Base-by-base conservation (phyloP, 176 grass and related monocot genomes). In the Bonia amplexicaulis region DNA sequence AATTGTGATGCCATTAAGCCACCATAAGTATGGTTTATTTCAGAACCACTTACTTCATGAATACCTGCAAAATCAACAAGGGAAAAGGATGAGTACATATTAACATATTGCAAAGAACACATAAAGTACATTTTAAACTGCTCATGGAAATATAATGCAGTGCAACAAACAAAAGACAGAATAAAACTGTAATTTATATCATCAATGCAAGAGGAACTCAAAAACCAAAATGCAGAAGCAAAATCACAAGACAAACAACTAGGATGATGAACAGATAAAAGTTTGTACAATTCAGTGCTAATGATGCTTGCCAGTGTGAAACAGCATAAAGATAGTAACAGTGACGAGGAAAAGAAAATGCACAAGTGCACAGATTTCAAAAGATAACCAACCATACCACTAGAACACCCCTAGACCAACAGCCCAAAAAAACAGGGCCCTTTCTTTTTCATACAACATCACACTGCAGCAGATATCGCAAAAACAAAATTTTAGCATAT, bases 1-100 rank as follows among this genome's bases (percentile, higher is more conserved):
- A 75, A 44, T 67, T 1, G 40, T 40, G 44, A 49, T 40, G 22
- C 68, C 33, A 73, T 41, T 40, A 87, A 83, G 66, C 57, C 44
- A 66, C 33, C 68, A 69, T 41, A 78, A 66, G 55, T 23, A 23
- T 22, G 31, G 45, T 9, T 71, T 84, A 29, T 63, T 74, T 64
- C 37, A 48, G 39, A 70, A 66, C 12, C 57, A 82, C 95, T 95
- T 98, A 98, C 96, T 95, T 98, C 96, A 76, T 98, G 93, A 87
- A 95, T 95, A 72, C 96, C 95, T 97, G 92, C 78, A 94, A 90
- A 79, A 84, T 37, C 69, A 85, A 55, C 39, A 75, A 40, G 71
- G 54, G 22, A 27, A 73, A 73, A 47, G 61, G 23, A 77, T 82
- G 39, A 82, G 17, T 86, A 70, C 10, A 39, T 74, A 54, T 47